Evolutionary conservation across 768 basidiomycete genomes (phyloP).

Genomic region (Pleurotus salmoneostramineus): DNA sequence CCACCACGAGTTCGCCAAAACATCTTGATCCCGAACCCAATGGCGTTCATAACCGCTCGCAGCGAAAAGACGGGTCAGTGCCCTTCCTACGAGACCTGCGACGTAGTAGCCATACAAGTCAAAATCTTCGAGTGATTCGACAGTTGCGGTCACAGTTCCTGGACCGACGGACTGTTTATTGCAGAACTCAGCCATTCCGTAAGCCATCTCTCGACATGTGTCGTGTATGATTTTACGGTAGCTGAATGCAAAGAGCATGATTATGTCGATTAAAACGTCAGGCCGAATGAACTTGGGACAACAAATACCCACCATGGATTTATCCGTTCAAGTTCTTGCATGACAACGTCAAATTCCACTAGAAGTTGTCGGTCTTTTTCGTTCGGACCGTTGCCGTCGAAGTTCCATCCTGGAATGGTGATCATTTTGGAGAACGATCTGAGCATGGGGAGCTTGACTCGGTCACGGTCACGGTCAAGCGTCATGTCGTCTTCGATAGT

Average conservation of each 20-base stretch:
- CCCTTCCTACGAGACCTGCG: constrained; percentile 95
- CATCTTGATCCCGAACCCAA: constrained; percentile 76
- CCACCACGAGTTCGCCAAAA: constrained; percentile 91
- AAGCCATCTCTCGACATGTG: constrained; percentile 83
- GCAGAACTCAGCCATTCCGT: constrained; percentile 95
- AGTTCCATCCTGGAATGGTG: constrained; percentile 83
- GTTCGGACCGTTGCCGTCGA: constrained; percentile 72
- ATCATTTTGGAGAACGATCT: constrained; percentile 79
- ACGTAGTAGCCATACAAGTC: constrained; percentile 99
- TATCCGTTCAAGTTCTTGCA: constrained; percentile 78
- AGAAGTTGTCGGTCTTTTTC: constrained; percentile 89
- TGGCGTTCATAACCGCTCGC: constrained; percentile 78
- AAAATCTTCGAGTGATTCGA: constrained; percentile 80
- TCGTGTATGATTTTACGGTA: constrained; percentile 80
- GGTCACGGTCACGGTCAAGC: constrained; percentile 69
- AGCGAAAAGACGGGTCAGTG: constrained; percentile 83
- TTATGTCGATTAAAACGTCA: not conserved
- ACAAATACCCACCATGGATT: constrained; percentile 47
- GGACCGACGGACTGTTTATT: constrained; percentile 51
- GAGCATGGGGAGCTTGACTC: constrained; percentile 81
- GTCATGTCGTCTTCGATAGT: constrained; percentile 99
- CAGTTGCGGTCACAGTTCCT: constrained; percentile 60
- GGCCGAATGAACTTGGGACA: not conserved
- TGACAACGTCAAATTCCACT: constrained; percentile 75
- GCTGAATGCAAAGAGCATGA: constrained; percentile 24